Evolutionary conservation across 2,329 filamentous ascomycete genomes (phyloP), one percentile per base, ranked within the genome.

Genomic region (Aureobasidium sp.): DNA sequence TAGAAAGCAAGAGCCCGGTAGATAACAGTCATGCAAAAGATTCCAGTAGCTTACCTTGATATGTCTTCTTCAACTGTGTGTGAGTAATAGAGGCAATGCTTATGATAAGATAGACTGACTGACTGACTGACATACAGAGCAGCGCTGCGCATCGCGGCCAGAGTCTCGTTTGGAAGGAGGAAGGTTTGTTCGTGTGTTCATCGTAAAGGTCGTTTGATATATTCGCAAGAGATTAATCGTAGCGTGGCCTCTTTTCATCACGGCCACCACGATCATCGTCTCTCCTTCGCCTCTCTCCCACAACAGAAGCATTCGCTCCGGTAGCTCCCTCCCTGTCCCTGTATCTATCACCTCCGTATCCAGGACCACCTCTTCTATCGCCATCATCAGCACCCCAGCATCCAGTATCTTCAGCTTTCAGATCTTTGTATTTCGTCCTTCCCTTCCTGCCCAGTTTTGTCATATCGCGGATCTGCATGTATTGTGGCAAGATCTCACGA

Each of bases 371-470:
- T 70, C 73, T 66, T 74, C 72, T 78, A 65, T 85, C 83, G 4
- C 13, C 2, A 30, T 82, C 82, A 65, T 83, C 81, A 25, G 68
- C 69, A 4, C 88, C 93, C 88, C 92, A 97, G 34, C 83, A 80
- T 0, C 94, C 94, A 0, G 94, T 99, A 75, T 99, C 94, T 76
- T 99, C 93, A 15, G 80, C 84, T 72, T 86, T 87, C 70, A 99
- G 81, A 74, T 99, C 94, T 68, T 83, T 89, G 76, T 97, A 97
- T 74, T 89, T 90, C 7, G 91, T 92, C 32, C 90, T 86, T 25
- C 94, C 93, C 78, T 96, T 96, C 77, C 89, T 90, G 27, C 94
- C 94, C 30, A 99, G 76, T 77, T 92, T 93, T 15, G 92, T 93
- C 88, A 94, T 91, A 75, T 97, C 94, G 62, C 94, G 81, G 69